phyloP scores from a whole-genome alignment of 345 rosid genomes.

The Boechera stricta region DNA sequence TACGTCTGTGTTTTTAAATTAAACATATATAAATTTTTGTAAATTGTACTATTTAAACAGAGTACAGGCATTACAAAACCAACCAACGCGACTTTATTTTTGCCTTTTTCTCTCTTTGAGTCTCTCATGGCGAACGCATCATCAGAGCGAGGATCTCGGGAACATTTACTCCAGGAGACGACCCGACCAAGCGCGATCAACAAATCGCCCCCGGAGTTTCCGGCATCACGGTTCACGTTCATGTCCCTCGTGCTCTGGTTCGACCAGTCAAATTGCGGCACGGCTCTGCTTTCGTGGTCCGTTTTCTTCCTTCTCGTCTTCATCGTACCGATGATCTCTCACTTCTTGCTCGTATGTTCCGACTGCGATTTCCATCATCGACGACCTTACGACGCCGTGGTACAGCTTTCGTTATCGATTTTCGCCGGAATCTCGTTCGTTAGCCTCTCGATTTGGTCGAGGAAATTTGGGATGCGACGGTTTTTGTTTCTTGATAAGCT shows the following conservation, averaged over 20 bases:
- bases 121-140: constrained; percentile 39
- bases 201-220: constrained; percentile 30
- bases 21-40: background rate
- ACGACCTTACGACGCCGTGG: constrained; percentile 76
- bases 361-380: constrained; percentile 68
- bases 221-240: constrained; percentile 27
- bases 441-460: constrained; percentile 67
- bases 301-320: constrained; percentile 67
- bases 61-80: constrained; percentile 33
- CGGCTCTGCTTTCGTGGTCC: constrained; percentile 66
- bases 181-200: constrained; percentile 30
- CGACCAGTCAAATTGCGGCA: constrained; percentile 69
- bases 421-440: constrained; percentile 73
- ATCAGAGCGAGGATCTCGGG: constrained; percentile 44
- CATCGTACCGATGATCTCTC: constrained; percentile 72
- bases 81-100: constrained; percentile 16
- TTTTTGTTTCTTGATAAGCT: constrained; percentile 81
- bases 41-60: constrained; percentile 32
- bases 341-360: constrained; percentile 66
- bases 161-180: constrained; percentile 22
- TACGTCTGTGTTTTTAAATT: constrained; percentile 16
- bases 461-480: constrained; percentile 68
- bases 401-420: constrained; percentile 74
- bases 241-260: constrained; percentile 45
- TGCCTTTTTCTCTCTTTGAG: background rate